Base-by-base conservation (phyloP, 2,329 filamentous ascomycete genomes). In the Tricladium varicosporioides region DNA sequence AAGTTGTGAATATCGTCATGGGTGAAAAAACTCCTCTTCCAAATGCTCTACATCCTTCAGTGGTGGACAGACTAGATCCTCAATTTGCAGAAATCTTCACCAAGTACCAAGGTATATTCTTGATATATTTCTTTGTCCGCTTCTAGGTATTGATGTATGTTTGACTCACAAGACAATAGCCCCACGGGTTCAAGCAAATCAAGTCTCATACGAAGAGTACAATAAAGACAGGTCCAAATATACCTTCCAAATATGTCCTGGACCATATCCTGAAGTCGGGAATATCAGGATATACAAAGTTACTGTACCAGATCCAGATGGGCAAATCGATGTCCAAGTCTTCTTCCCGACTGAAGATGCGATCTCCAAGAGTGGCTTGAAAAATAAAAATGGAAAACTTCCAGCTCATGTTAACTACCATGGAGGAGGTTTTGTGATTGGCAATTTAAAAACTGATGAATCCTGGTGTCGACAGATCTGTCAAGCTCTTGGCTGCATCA, bases 401-500 rank as follows among this genome's bases (percentile, higher is more conserved):
- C 63, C 62, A 15, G 62, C 59, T 11, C 62, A 65, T 43, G n/a
- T 65, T 4, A 52, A 64, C 16, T 61, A 54, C 47, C 63, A 64
- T 31, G 63, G 63, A 2, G 63, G 62, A 13, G 63, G 63, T 5
- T 65, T 60, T 32, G 60, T 65, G 11, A 65, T 65, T 45, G 63
- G 63, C 5, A 51, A 43, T 32, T 46, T 65, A 0, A 52, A 56
- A 27, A 58, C 51, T 2, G 63, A 65, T 43, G 63, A 63, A 10
- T 53, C 53, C 1, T 65, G 63, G 63, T 64, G 62, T 49, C 49
- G 61, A 52, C 58, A 65, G 52, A 53, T 40, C 1, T 63, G 61
- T 43, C 57, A 62, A 48, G 48, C 43, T 4, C 45, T 64, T 1
- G 63, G 63, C 2, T 62, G 51, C 50, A 56, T 74, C 1, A 72